Conservation (phyloP, 2,329 filamentous ascomycete genomes). For the Aspergillus sp. region DNA sequence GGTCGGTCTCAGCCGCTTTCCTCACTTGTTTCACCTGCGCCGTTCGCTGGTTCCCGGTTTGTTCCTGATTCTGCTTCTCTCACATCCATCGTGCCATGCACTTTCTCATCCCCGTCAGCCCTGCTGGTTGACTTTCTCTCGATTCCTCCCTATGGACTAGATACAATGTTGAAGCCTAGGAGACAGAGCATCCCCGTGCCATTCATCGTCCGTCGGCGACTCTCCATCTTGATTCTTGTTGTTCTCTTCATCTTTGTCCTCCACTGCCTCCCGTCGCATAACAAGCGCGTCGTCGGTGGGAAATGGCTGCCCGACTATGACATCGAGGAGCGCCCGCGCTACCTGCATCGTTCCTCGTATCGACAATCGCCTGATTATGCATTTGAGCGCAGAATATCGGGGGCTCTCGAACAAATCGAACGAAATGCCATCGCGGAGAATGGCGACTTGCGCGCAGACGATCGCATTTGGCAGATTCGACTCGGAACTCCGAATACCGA, state of each 20-base stretch:
- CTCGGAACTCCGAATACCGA: constrained; percentile 19
- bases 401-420: constrained; percentile 33
- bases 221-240: constrained; percentile 10
- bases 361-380: constrained; percentile 33
- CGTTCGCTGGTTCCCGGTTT: background rate
- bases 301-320: constrained; percentile 22
- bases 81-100: background rate
- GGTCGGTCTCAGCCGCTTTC: background rate
- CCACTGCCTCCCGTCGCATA: constrained; percentile 16
- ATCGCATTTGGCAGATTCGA: constrained; percentile 40
- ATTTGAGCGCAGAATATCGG: constrained; percentile 31
- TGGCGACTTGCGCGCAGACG: constrained; percentile 13
- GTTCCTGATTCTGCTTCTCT: background rate
- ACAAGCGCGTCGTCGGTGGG: constrained; percentile 4
- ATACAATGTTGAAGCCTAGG: background rate
- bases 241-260: constrained; percentile 15
- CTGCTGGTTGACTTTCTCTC: background rate
- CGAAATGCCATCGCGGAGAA: constrained; percentile 14
- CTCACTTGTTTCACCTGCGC: background rate
- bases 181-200: background rate
- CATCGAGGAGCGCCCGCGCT: constrained; percentile 29
- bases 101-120: background rate
- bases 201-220: constrained; percentile 2
- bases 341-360: constrained; percentile 35
- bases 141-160: background rate